Percentiles rank a stretch among this genome's conserved stretches.
Conservation (phyloP, 495 filamentous ascomycete genomes). For the Annulohypoxylon nitens region DNA sequence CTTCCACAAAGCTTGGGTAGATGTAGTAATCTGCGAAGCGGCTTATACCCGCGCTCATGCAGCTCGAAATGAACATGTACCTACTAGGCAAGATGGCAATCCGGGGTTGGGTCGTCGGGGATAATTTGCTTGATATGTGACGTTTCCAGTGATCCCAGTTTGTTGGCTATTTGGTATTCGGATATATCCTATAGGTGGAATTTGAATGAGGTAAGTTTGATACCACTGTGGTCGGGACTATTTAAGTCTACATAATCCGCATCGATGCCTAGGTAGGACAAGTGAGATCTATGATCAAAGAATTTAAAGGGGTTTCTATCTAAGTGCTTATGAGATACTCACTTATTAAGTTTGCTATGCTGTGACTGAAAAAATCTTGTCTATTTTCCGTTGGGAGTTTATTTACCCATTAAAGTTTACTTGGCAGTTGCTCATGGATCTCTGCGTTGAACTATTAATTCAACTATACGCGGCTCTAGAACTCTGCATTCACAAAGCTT, state of each 20-base stretch:
- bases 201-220: neutral
- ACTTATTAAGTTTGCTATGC: neutral
- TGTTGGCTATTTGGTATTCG: neutral
- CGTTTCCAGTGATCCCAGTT: neutral
- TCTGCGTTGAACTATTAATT: neutral
- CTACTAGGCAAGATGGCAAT: neutral
- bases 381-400: neutral
- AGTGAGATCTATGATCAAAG: neutral
- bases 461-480: neutral
- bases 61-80: constrained; percentile 9
- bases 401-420: neutral
- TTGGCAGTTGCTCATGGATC: neutral
- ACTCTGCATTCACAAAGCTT: neutral
- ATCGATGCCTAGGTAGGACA: neutral
- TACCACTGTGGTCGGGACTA: neutral
- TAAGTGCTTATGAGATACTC: neutral
- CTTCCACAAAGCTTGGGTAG: constrained; percentile 3
- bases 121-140: constrained; percentile 16
- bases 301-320: neutral
- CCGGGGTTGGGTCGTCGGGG: constrained; percentile 11
- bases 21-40: constrained; percentile 11
- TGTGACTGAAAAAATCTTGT: neutral
- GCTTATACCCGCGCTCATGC: constrained; percentile 19
- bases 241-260: neutral
- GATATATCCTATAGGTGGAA: constrained; percentile 4